Evolutionary conservation across 1,139 yeast genomes (phyloP).

Genomic region (Pichia sp.): DNA sequence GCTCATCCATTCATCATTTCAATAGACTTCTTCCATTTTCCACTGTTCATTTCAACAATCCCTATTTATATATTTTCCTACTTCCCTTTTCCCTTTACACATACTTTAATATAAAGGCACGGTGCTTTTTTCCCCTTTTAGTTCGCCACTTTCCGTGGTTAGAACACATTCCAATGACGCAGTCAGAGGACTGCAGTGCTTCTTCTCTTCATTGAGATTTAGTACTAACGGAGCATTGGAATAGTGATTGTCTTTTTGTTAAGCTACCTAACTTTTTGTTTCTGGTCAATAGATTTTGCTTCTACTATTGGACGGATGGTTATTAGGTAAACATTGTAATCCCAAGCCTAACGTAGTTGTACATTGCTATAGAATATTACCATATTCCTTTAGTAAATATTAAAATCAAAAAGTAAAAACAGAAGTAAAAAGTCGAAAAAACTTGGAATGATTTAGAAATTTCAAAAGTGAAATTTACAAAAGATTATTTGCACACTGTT

Average conservation of each 20-base stretch:
- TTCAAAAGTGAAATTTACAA: background rate
- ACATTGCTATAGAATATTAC: background rate
- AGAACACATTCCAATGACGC: conserved; percentile 48
- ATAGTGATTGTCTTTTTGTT: conserved; percentile 29
- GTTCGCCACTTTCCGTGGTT: conserved; percentile 17
- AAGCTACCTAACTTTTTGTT: conserved; percentile 15
- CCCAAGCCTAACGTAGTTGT: background rate
- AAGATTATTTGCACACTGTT: too few species aligned
- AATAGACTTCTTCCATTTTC: conserved; percentile 7
- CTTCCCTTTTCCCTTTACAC: background rate
- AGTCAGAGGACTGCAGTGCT: conserved; percentile 58
- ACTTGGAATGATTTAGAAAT: background rate
- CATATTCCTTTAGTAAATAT: background rate
- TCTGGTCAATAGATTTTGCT: conserved; percentile 18
- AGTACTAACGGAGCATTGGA: conserved; percentile 69
- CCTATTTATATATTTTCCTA: background rate
- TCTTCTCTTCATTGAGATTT: conserved; percentile 35
- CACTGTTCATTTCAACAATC: background rate
- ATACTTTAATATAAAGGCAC: conserved; percentile 2
- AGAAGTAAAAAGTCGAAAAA: background rate
- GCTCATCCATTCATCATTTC: conserved; percentile 1
- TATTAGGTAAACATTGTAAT: conserved; percentile 13
- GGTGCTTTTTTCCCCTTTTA: conserved; percentile 10
- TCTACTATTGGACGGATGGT: conserved; percentile 17
- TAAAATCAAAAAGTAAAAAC: background rate